Percentiles rank a stretch among this genome's conserved stretches.
Conservation (phyloP, 495 filamentous ascomycete genomes). For the Penicillium dipodomyicola region DNA sequence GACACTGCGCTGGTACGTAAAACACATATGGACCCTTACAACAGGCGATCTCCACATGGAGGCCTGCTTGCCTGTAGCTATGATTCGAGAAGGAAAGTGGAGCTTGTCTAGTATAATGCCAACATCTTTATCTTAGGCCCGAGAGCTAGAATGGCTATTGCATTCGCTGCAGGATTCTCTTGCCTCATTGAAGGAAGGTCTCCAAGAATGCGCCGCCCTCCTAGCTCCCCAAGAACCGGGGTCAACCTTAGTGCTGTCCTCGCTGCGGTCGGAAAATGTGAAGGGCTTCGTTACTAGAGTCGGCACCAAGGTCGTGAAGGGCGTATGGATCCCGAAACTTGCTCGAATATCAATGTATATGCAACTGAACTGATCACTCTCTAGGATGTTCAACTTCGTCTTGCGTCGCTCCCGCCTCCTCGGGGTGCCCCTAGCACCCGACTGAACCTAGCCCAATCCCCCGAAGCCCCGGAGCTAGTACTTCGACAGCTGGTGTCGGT, state of each 20-base stretch:
- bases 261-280: conserved; percentile 80
- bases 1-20: conserved; percentile 63
- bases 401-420: conserved; percentile 47
- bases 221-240: conserved; percentile 79
- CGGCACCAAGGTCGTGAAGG: conserved; percentile 72
- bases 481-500: conserved; percentile 69
- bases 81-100: conserved; percentile 9
- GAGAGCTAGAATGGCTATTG: conserved; percentile 87
- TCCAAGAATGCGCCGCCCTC: conserved; percentile 83
- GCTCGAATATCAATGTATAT: background rate
- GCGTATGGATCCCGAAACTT: conserved; percentile 47
- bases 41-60: background rate
- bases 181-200: conserved; percentile 71
- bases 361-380: background rate
- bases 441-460: conserved; percentile 51
- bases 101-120: conserved; percentile 23
- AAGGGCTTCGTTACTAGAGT: conserved; percentile 88
- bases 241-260: conserved; percentile 83
- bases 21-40: conserved; percentile 6
- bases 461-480: conserved; percentile 50
- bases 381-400: conserved; percentile 52
- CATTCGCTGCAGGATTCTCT: conserved; percentile 74
- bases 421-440: conserved; percentile 49
- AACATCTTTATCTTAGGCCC: conserved; percentile 47
- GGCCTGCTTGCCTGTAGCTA: conserved; percentile 25